These are phyloP conservation scores for Hypoxylon sp. DNA, from an alignment of 2,329 filamentous ascomycete species.

Conservation along the genomic window DNA sequence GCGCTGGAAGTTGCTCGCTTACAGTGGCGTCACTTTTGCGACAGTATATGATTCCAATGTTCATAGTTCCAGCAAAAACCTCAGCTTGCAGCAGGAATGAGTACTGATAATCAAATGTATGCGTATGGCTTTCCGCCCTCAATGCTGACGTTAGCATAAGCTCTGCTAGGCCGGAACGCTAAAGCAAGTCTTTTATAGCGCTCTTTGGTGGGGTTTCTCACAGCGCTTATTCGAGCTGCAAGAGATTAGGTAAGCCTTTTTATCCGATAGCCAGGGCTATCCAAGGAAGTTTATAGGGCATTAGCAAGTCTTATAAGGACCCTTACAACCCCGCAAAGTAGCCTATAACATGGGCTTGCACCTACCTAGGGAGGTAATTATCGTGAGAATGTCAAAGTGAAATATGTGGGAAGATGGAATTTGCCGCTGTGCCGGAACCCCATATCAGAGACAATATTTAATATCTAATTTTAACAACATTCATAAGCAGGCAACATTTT, in stretches of 20 bases:
- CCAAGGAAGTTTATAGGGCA: neutral
- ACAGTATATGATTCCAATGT: no score
- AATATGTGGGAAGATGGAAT: neutral
- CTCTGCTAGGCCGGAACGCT: neutral
- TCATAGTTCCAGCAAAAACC: no score
- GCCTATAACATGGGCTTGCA: neutral
- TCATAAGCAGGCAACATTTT: neutral
- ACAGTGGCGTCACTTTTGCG: no score
- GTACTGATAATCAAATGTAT: no score
- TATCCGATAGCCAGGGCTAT: constrained; percentile 1
- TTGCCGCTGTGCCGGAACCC: neutral
- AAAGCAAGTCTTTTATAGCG: neutral
- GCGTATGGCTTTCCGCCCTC: neutral
- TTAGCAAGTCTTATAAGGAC: neutral
- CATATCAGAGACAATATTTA: neutral
- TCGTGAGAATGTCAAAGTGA: neutral
- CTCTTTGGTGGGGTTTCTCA: neutral
- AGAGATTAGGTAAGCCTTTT: neutral
- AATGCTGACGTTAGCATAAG: neutral
- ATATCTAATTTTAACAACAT: neutral
- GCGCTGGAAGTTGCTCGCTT: no score
- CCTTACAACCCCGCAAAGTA: neutral
- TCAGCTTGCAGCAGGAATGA: no score
- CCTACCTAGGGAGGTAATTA: no score
- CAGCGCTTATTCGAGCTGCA: neutral